Evolutionary conservation across 257 asterid genomes (phyloP).

Genomic region (Solanum pinnatisectum): DNA sequence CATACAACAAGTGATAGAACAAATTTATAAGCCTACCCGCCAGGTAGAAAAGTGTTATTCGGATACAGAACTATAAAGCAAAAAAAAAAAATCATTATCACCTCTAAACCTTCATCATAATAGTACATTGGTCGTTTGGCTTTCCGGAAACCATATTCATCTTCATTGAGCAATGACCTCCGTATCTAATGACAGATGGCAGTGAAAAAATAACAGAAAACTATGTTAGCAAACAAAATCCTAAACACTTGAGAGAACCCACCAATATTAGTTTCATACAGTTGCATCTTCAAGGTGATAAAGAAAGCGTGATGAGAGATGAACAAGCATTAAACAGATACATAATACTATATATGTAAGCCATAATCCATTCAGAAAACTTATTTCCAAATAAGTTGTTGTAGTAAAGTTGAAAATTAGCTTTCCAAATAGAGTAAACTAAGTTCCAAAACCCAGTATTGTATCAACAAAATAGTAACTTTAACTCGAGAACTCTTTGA

Average conservation of each 20-base stretch:
- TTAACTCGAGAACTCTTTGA: background rate
- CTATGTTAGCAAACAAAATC: background rate
- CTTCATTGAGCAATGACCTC: constrained; percentile 68
- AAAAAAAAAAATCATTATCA: background rate
- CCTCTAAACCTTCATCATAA: constrained; percentile 73
- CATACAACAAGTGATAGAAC: constrained; percentile 4
- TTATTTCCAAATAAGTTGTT: background rate
- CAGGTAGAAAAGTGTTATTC: background rate
- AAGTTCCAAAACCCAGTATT: background rate
- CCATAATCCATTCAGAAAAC: background rate
- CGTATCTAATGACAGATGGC: constrained; percentile 41
- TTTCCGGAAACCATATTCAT: constrained; percentile 68
- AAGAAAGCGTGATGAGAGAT: background rate
- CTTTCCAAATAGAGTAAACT: background rate
- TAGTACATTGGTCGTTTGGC: constrained; percentile 69
- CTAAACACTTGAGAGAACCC: background rate
- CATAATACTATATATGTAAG: background rate
- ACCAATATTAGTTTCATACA: background rate
- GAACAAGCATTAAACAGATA: background rate
- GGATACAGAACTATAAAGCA: background rate
- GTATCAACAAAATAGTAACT: background rate
- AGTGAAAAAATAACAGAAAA: background rate
- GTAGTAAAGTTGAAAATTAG: background rate
- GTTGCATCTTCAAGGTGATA: background rate
- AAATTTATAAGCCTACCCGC: background rate